A percentile compares a stretch with the other conserved stretches of the same genome.
These are phyloP conservation scores for Fragilariopsis cylindrus DNA, from an alignment of 108 stramenopile genomes.

Conservation along the genomic window DNA sequence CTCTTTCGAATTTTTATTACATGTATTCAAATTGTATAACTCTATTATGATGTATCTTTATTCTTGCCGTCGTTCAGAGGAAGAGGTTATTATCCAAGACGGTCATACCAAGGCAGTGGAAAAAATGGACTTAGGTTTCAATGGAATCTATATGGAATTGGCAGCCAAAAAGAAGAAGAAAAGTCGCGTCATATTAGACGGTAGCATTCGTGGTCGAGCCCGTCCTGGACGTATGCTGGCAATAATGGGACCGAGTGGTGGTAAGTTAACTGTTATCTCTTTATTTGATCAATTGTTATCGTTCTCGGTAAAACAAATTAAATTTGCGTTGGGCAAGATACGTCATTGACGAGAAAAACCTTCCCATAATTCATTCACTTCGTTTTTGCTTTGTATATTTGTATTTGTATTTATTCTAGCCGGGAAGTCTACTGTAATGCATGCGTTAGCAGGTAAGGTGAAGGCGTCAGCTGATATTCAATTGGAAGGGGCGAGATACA, in stretches of 20 bases:
- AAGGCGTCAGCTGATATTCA: constrained; percentile 59
- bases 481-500: constrained; percentile 63
- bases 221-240: constrained; percentile 77
- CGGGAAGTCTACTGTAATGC: constrained; percentile 55
- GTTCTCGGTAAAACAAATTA: too few species aligned
- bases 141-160: constrained; percentile 60
- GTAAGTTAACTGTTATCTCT: neutral
- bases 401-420: neutral
- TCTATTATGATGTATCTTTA: neutral
- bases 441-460: constrained; percentile 82
- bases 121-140: constrained; percentile 63
- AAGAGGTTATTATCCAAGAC: constrained; percentile 10
- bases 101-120: constrained; percentile 21
- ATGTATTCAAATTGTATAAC: neutral
- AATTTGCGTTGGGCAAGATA: neutral
- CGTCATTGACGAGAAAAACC: neutral
- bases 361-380: neutral
- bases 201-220: constrained; percentile 69
- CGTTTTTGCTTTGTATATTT: too few species aligned
- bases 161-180: constrained; percentile 35
- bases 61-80: neutral
- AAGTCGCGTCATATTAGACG: constrained; percentile 69
- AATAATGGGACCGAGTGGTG: constrained; percentile 67
- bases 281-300: neutral
- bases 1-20: neutral